Base-by-base conservation (phyloP, 768 basidiomycete genomes). In the Termitomyces titanicus region DNA sequence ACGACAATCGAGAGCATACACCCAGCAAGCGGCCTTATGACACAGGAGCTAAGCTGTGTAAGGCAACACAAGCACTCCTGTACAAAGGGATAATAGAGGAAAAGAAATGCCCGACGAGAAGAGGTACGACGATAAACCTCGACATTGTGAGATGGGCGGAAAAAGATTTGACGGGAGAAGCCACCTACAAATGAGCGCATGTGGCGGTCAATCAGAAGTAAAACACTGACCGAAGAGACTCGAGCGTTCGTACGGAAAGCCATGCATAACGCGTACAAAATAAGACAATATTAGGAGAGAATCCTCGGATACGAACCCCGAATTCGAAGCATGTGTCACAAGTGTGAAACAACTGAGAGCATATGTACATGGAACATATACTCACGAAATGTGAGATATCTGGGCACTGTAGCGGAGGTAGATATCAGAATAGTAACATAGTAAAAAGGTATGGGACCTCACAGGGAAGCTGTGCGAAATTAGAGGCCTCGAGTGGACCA, bases 321-420 rank as follows among this genome's bases (percentile, higher is more conserved):
- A n/a, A n/a, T n/a, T n/a, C 20, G 55, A 39, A 51, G 48, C 29
- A 15, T 0, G 8, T 71, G 71, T 53, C 22, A 9, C 0, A 37
- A 47, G 1, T 67, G 68, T 35, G 20, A 38, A 0, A 51, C 25
- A 0, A 52, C 13, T 17, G 72, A 72, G 49, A 38, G n/a, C n/a
- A n/a, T n/a, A n/a, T n/a, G n/a, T n/a, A 63, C 13, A 61, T 73
- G 58, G 63, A 65, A 15, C 71, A 70, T 24, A 71, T 72, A 12
- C 59, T 72, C 0, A 56, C 50, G 0, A 54, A 70, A 31, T 72
- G 71, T 48, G 29, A 34, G 38, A 58, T 51, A 0, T 53, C 61
- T 2, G 66, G 64, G 0, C 67, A 68, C n/a, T n/a, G n/a, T n/a
- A n/a, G n/a, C n/a, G n/a, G n/a, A n/a, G n/a, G n/a, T n/a, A n/a